A percentile compares a stretch with the other conserved stretches of the same genome.
Evolutionary conservation across 768 basidiomycete genomes (phyloP).

Genomic region (Mycena maculata): DNA sequence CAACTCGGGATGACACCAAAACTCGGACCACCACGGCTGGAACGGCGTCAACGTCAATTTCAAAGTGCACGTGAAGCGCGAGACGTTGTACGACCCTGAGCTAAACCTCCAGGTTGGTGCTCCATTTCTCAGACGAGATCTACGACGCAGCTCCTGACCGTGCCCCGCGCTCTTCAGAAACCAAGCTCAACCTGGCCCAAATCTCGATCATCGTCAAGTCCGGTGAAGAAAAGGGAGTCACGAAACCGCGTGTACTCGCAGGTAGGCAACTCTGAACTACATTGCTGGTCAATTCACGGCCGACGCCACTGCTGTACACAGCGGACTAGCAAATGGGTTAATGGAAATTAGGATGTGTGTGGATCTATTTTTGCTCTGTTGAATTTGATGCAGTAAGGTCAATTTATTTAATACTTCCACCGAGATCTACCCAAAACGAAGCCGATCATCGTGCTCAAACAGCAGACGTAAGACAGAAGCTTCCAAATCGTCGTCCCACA

Average conservation of each 20-base stretch:
- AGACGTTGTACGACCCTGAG: constrained; percentile 2
- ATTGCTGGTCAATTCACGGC: background rate
- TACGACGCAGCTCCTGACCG: constrained; percentile 1
- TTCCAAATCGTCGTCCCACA: constrained; percentile 2
- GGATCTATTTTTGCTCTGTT: background rate
- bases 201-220: constrained; percentile 3
- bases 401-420: background rate
- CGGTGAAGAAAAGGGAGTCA: background rate
- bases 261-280: background rate
- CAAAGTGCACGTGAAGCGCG: background rate
- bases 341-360: background rate
- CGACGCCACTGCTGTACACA: background rate
- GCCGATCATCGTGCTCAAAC: constrained; percentile 1
- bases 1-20: constrained; percentile 1
- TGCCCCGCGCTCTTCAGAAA: background rate
- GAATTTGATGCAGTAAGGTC: background rate
- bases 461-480: constrained; percentile 6
- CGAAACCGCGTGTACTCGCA: constrained; percentile 4
- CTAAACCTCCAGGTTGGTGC: background rate
- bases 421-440: background rate
- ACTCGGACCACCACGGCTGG: background rate
- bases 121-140: background rate
- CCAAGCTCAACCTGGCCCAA: constrained; percentile 1
- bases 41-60: background rate
- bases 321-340: background rate